Conservation (phyloP, 306 rosid genomes). For the Trifolium pratense region DNA sequence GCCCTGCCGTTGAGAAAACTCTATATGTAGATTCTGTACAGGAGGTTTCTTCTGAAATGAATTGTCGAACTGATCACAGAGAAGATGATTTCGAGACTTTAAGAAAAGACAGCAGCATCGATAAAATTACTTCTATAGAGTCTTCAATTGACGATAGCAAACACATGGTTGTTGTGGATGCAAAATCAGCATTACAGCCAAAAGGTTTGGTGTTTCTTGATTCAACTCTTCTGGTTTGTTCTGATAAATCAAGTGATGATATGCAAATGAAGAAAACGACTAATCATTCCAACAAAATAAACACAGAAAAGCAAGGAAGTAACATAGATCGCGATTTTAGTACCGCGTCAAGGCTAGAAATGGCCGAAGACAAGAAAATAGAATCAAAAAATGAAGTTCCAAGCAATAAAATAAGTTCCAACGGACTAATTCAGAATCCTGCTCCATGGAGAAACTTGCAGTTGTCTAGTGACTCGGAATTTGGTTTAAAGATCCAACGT, state of each 20-base stretch:
- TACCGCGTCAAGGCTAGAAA: conserved; percentile 39
- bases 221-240: conserved; percentile 42
- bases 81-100: conserved; percentile 46
- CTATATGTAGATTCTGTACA: conserved; percentile 75
- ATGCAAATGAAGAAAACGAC: conserved; percentile 39
- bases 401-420: conserved; percentile 28
- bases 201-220: conserved; percentile 50
- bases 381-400: conserved; percentile 48
- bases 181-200: conserved; percentile 40
- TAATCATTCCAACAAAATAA: conserved; percentile 41
- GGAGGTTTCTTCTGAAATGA: conserved; percentile 51
- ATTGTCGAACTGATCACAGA: conserved; percentile 38
- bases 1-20: conserved; percentile 81
- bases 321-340: conserved; percentile 29
- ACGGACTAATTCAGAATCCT: conserved; percentile 35
- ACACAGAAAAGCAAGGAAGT: conserved; percentile 49
- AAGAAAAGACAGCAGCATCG: conserved; percentile 40
- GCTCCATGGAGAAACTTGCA: conserved; percentile 40
- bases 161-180: conserved; percentile 41
- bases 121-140: conserved; percentile 41
- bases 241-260: conserved; percentile 41
- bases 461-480: conserved; percentile 33
- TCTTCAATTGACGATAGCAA: conserved; percentile 54
- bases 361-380: conserved; percentile 38
- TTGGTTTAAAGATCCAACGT: conserved; percentile 36